A percentile compares a stretch with the other conserved stretches of the same genome.
Conservation (phyloP, 805 yeast species). For the Ogataea degrootiae region DNA sequence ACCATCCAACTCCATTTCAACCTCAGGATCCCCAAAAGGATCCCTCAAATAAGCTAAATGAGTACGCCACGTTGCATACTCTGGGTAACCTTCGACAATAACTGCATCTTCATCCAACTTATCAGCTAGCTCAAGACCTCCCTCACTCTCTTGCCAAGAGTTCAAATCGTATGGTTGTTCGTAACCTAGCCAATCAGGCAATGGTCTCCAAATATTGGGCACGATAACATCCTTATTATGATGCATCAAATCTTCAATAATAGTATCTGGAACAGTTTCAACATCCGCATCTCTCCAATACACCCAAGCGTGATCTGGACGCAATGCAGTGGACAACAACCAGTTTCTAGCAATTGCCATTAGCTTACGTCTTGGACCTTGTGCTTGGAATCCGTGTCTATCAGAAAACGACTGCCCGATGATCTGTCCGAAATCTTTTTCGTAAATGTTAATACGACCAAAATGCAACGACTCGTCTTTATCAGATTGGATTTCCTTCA, state of each 20-base stretch:
- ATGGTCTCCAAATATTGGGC: conserved; percentile 92
- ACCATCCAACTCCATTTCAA: conserved; percentile 90
- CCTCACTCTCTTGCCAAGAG: conserved; percentile 83
- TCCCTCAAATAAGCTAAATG: conserved; percentile 91
- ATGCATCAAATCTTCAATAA: conserved; percentile 87
- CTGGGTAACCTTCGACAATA: conserved; percentile 93
- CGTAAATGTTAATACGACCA: conserved; percentile 80
- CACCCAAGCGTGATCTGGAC: conserved; percentile 90
- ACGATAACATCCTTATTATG: conserved; percentile 90
- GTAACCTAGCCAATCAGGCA: conserved; percentile 80
- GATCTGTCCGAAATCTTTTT: conserved; percentile 87
- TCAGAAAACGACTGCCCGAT: conserved; percentile 89
- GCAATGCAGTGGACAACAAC: conserved; percentile 76
- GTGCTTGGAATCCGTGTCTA: conserved; percentile 91
- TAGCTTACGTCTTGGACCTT: conserved; percentile 85
- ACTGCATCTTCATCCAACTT: conserved; percentile 86
- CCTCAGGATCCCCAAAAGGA: conserved; percentile 88
- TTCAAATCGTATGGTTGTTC: conserved; percentile 83
- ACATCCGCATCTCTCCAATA: conserved; percentile 98
- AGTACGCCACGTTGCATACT: conserved; percentile 96
- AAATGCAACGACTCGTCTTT: conserved; percentile 55
- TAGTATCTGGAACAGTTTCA: conserved; percentile 81
- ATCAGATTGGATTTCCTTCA: conserved; percentile 62
- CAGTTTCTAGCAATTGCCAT: conserved; percentile 96
- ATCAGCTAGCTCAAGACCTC: conserved; percentile 73